Base-by-base conservation (phyloP, 768 basidiomycete genomes). In the Leucosporidium scottii region DNA sequence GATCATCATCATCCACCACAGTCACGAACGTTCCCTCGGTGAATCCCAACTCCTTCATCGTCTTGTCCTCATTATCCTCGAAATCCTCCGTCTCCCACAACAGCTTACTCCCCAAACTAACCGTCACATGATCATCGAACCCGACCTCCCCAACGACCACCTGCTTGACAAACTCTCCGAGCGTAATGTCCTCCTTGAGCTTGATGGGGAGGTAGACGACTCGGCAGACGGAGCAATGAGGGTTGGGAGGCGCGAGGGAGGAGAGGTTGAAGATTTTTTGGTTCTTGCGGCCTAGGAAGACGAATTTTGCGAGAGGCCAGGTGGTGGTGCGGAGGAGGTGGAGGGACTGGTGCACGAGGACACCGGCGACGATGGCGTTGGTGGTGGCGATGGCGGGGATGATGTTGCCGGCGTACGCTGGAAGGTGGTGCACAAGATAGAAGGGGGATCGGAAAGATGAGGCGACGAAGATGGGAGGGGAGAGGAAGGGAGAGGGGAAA, bases 321-420 rank as follows among this genome's bases (percentile, higher is more conserved):
- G 36, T 31, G 21, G 59, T 48, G n/a, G 44, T 75, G 27, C 85
- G 86, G 47, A 98, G 82, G 53, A 96, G 82, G 65, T 92, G 88
- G 27, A 97, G 80, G 0, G 93, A 89, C 77, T 97, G 93, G 55
- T 97, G 83, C 28, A 98, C 93, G 76, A 98, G 92, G 49, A 94
- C 81, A 0, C 94, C 96, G 0, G 96, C 89, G 72, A 98, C 86
- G 78, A 99, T 90, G 15, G 96, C 96, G 77, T 99, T 99, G 28
- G 96, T 99, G 5, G 96, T 99, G 7, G 96, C 96, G 74, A 99
- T 98, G 1, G 96, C 96, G 9, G 96, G 96, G 71, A 98, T 99
- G 75, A 99, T 98, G 79, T 99, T 99, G 15, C 96, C 96, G 0
- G 96, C 96, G 91, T 97, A 98, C 79, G 97, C 93, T 94, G 77